Conservation (phyloP, 2,329 filamentous ascomycete species). For the Calonectria pauciramosa region DNA sequence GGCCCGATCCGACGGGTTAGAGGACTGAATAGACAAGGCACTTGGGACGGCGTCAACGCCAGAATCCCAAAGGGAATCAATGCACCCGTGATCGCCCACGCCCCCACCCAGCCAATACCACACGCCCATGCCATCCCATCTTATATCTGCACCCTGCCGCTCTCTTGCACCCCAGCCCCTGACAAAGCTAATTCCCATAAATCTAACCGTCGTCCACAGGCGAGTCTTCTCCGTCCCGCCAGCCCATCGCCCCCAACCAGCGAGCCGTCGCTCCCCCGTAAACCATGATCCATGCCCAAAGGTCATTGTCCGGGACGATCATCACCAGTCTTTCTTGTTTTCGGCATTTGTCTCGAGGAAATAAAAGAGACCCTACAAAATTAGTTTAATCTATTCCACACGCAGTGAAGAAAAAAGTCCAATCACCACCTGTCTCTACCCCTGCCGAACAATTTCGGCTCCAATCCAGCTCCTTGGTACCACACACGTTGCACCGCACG, state of each 20-base stretch:
- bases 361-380: background rate
- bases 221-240: conserved; percentile 9
- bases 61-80: conserved; percentile 9
- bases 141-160: background rate
- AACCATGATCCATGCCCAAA: conserved; percentile 20
- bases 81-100: background rate
- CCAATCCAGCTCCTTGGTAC: conserved; percentile 2
- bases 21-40: conserved; percentile 9
- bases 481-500: background rate
- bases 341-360: conserved; percentile 12
- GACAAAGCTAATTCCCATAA: conserved; percentile 14
- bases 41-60: background rate
- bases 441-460: conserved; percentile 11
- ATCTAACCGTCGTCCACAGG: conserved; percentile 15
- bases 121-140: background rate
- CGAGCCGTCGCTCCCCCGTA: conserved; percentile 9
- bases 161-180: conserved; percentile 8
- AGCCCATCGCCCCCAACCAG: conserved; percentile 13
- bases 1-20: conserved; percentile 38
- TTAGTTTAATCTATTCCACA: conserved; percentile 6
- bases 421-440: background rate
- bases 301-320: conserved; percentile 11
- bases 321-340: background rate
- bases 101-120: background rate
- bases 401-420: background rate